These are phyloP conservation scores for Corymbia citriodora DNA, from an alignment of 441 rosid species.

Conservation along the genomic window DNA sequence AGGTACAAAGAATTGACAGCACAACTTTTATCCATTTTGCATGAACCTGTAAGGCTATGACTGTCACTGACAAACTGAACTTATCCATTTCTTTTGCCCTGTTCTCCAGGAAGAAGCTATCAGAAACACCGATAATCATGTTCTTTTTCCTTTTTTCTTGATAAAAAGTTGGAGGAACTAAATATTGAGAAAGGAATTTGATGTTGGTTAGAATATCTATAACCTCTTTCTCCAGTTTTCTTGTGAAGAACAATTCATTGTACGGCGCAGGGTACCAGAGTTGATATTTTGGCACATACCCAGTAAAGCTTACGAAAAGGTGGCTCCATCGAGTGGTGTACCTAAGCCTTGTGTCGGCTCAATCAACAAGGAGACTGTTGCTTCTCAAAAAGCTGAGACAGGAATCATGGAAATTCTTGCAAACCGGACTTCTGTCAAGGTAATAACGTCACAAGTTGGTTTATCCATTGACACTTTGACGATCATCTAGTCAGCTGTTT, in stretches of 20 bases:
- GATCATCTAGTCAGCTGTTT: neutral
- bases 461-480: neutral
- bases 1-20: constrained; percentile 29
- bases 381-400: constrained; percentile 69
- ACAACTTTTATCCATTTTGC: neutral
- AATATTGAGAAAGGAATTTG: neutral
- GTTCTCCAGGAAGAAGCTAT: neutral
- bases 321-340: constrained; percentile 56
- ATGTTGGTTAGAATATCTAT: neutral
- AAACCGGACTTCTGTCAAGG: constrained; percentile 71
- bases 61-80: neutral
- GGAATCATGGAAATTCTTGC: constrained; percentile 64
- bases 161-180: neutral
- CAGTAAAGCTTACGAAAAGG: constrained; percentile 62
- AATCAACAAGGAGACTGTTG: constrained; percentile 66
- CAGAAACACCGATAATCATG: neutral
- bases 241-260: neutral
- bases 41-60: neutral
- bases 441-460: constrained; percentile 6
- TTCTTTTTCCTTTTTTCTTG: neutral
- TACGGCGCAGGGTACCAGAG: constrained; percentile 61
- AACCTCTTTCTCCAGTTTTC: neutral
- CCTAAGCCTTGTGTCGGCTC: constrained; percentile 76
- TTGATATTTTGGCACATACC: constrained; percentile 92
- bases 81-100: neutral